Evolutionary conservation across 371 early-diverging fungal genomes (phyloP).

Genomic region (Mortierella sp.): DNA sequence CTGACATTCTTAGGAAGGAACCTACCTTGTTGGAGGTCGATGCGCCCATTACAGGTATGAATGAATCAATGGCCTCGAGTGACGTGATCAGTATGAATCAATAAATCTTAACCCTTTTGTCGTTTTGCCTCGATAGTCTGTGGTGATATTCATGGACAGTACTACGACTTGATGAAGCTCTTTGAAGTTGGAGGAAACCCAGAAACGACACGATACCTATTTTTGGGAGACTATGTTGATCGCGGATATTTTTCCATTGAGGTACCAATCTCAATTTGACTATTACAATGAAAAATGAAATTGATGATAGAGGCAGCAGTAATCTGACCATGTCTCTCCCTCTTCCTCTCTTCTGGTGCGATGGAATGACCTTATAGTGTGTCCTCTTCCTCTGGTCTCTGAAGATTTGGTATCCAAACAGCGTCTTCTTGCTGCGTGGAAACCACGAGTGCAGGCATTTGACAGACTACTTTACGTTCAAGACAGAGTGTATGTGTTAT

Average conservation of each 20-base stretch:
- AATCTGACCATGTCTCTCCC: neutral
- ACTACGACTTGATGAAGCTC: conserved; percentile 97
- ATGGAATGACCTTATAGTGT: conserved; percentile 68
- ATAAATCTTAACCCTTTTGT: neutral
- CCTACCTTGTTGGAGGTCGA: conserved; percentile 88
- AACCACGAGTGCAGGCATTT: conserved; percentile 99
- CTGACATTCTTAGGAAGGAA: conserved; percentile 82
- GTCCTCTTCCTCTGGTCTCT: conserved; percentile 90
- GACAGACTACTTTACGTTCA: conserved; percentile 98
- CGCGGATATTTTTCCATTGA: conserved; percentile 96
- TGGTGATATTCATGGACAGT: conserved; percentile 99
- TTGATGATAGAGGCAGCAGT: neutral
- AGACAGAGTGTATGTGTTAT: conserved; percentile 86
- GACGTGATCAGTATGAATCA: neutral
- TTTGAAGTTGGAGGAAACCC: conserved; percentile 98
- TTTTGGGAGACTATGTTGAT: conserved; percentile 99
- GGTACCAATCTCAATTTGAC: conserved; percentile 44
- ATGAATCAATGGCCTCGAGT: neutral
- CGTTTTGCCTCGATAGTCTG: conserved; percentile 73
- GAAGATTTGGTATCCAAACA: conserved; percentile 94
- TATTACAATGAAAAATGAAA: neutral
- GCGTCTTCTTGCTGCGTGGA: conserved; percentile 94
- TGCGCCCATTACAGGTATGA: conserved; percentile 91
- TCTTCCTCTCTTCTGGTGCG: neutral
- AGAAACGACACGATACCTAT: conserved; percentile 88